Evolutionary conservation across 345 rosid genomes (phyloP).

Genomic region (Carallia brachiata): DNA sequence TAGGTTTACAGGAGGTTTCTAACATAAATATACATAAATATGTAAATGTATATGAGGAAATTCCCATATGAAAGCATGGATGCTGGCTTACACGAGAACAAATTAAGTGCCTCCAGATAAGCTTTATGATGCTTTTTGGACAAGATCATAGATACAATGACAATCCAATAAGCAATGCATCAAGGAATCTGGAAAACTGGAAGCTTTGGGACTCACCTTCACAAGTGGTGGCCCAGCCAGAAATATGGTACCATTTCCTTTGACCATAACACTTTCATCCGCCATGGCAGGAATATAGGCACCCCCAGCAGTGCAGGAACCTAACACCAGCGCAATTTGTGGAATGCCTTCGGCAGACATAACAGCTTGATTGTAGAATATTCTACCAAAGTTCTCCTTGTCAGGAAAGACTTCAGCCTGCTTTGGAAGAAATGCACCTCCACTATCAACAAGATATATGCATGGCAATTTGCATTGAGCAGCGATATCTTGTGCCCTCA

Average conservation of each 20-base stretch:
- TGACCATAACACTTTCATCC: constrained; percentile 97
- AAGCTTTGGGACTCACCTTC: constrained; percentile 49
- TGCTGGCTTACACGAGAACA: background rate
- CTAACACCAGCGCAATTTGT: constrained; percentile 87
- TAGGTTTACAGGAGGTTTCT: constrained; percentile 19
- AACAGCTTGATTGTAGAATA: constrained; percentile 85
- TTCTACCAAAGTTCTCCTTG: constrained; percentile 90
- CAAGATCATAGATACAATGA: background rate
- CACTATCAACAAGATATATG: constrained; percentile 91
- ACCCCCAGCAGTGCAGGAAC: constrained; percentile 96
- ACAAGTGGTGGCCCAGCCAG: constrained; percentile 97
- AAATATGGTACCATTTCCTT: constrained; percentile 95
- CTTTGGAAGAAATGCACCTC: constrained; percentile 94
- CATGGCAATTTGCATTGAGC: constrained; percentile 82
- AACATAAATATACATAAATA: background rate
- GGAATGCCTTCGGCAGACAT: constrained; percentile 96
- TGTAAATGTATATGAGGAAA: too few relatives aligned
- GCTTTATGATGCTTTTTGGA: background rate
- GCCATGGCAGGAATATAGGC: constrained; percentile 99
- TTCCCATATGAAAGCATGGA: background rate
- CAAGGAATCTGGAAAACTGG: constrained; percentile 12
- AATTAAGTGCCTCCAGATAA: background rate
- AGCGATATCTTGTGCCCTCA: constrained; percentile 96
- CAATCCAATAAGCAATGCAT: constrained; percentile 6
- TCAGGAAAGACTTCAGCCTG: constrained; percentile 97